Percentiles rank a stretch among this genome's conserved stretches.
These are phyloP conservation scores for Trypanosoma boissoni DNA, from an alignment of 208 protist species.

Conservation along the genomic window DNA sequence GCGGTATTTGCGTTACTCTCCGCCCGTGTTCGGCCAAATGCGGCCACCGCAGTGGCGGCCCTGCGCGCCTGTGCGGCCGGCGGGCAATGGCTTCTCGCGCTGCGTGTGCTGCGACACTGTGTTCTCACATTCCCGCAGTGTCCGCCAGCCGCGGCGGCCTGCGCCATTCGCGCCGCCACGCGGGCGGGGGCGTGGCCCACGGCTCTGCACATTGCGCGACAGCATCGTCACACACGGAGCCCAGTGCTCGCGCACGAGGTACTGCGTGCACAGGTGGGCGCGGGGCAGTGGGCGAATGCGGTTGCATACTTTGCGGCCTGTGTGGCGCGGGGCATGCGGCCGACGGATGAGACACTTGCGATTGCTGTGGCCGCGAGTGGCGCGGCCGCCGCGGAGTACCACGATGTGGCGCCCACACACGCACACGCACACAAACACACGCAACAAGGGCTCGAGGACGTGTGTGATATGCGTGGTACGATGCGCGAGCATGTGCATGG, in stretches of 20 bases:
- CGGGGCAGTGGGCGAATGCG: conserved; percentile 57
- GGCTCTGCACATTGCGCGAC: conserved; percentile 47
- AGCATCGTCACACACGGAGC: conserved; percentile 43
- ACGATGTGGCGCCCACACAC: conserved; percentile 52
- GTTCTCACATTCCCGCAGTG: conserved; percentile 47
- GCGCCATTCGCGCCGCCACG: conserved; percentile 43
- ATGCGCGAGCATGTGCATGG: conserved; percentile 72
- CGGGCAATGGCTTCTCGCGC: conserved; percentile 59
- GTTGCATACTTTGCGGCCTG: conserved; percentile 73
- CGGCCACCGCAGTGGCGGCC: conserved; percentile 39
- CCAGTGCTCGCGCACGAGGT: conserved; percentile 56
- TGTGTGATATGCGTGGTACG: conserved; percentile 58
- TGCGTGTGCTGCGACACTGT: conserved; percentile 59
- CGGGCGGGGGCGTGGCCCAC: conserved; percentile 45
- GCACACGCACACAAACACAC: too few species aligned
- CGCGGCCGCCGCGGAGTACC: conserved; percentile 61
- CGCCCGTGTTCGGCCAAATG: conserved; percentile 52
- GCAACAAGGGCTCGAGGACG: conserved; percentile 75
- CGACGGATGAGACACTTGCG: conserved; percentile 54
- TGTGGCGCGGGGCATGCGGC: conserved; percentile 47
- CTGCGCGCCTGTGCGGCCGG: conserved; percentile 60
- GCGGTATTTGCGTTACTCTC: conserved; percentile 57
- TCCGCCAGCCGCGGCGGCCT: conserved; percentile 43
- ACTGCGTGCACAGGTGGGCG: conserved; percentile 46
- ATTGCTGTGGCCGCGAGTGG: conserved; percentile 64